Evolutionary conservation across 495 filamentous ascomycete species (phyloP), one percentile per base, ranked within the genome.

Genomic region (Penicillium crystallinum): DNA sequence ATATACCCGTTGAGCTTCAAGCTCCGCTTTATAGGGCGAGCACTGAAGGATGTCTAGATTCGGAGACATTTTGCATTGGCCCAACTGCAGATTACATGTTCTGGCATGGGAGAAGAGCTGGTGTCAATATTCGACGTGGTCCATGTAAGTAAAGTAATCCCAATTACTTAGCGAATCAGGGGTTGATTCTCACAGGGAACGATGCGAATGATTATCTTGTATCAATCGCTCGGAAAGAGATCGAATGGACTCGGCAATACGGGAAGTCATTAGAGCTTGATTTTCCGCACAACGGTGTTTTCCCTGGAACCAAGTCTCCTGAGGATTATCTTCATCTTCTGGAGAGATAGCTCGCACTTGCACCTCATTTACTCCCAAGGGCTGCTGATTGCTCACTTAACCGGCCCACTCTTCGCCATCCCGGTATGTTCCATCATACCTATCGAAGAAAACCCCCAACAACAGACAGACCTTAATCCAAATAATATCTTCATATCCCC

Each of bases 101-200:
- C 37, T 66, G 61, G 63, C 57, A 57, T 60, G 55, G 58, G n/a
- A 49, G 51, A 19, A 4, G n/a, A n/a, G n/a, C n/a, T n/a, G n/a
- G n/a, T n/a, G n/a, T n/a, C n/a, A n/a, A n/a, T n/a, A n/a, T n/a
- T n/a, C n/a, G n/a, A n/a, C n/a, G 64, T 27, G 66, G 66, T 29
- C 66, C 64, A 38, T 67, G 64, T 67, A 49, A 2, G 39, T n/a
- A n/a, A n/a, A n/a, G n/a, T n/a, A n/a, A n/a, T n/a, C n/a, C n/a
- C n/a, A n/a, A n/a, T n/a, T n/a, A n/a, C n/a, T n/a, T n/a, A n/a
- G n/a, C n/a, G n/a, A n/a, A n/a, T n/a, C n/a, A n/a, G n/a, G n/a
- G n/a, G n/a, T n/a, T n/a, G n/a, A n/a, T 18, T n/a, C 12, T 10
- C 29, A 9, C n/a, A 41, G 39, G 39, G 39, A 41, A 6, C 23